phyloP scores from a whole-genome alignment of 1,284 basidiomycete genomes.

The Phaffia rhodozyma region DNA sequence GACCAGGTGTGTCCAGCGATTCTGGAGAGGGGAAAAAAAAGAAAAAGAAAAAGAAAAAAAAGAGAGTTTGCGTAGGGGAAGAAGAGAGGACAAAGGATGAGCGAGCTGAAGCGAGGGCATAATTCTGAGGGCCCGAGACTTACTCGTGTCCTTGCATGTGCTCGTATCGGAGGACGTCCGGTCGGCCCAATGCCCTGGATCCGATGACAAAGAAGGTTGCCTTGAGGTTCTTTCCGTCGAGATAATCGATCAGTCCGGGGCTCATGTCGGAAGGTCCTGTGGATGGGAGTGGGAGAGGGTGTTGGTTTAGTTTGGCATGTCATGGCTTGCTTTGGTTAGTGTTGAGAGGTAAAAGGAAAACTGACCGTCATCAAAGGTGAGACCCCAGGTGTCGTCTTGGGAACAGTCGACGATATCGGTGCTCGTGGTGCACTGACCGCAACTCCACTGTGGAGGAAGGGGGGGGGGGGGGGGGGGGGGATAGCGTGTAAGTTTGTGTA shows the following conservation, averaged over 20 bases:
- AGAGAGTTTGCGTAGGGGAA: no score
- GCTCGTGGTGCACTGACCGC: constrained; percentile 47
- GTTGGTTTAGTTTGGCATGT: neutral
- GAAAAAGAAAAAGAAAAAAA: no score
- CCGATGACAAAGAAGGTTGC: constrained; percentile 49
- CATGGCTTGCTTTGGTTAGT: neutral
- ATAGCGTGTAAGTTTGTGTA: no score
- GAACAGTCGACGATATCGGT: constrained; percentile 68
- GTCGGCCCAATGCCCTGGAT: constrained; percentile 34
- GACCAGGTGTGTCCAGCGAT: constrained; percentile 42
- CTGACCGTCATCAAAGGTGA: constrained; percentile 37
- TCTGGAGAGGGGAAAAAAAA: neutral
- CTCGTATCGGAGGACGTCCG: constrained; percentile 19
- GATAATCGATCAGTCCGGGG: constrained; percentile 40
- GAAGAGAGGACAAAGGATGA: no score
- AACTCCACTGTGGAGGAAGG: neutral
- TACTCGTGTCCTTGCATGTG: constrained; percentile 25
- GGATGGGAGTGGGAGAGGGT: neutral
- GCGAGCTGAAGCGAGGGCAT: constrained; percentile 20
- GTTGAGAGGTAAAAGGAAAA: constrained; percentile 14
- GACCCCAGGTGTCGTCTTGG: constrained; percentile 57
- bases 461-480: neutral
- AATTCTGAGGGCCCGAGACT: constrained; percentile 26
- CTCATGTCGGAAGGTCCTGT: constrained; percentile 38
- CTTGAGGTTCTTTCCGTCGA: constrained; percentile 40